Conservation (phyloP, 140 eudicot species). For the Cichorium intybus region DNA sequence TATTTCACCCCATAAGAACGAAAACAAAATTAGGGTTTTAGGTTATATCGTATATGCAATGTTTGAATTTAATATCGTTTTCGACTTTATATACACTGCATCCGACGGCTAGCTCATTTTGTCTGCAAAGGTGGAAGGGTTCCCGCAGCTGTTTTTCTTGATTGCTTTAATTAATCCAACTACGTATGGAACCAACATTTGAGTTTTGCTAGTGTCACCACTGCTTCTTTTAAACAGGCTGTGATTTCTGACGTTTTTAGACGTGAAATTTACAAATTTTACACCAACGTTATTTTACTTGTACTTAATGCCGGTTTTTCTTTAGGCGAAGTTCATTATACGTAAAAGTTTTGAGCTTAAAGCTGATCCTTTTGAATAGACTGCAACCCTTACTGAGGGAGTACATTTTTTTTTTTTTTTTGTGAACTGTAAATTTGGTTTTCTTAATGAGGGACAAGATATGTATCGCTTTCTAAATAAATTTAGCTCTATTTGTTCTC, state of each 20-base stretch:
- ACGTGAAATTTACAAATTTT: background rate
- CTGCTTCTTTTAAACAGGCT: background rate
- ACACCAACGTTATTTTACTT: background rate
- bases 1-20: background rate
- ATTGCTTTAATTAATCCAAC: slow-evolving; percentile 4
- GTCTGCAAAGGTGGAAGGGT: background rate
- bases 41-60: slow-evolving; percentile 1
- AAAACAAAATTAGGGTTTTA: slow-evolving; percentile 27
- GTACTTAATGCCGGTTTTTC: background rate
- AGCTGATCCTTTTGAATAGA: no score
- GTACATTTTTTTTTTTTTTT: no score
- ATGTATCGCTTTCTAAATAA: no score
- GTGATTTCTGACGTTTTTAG: background rate
- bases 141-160: background rate
- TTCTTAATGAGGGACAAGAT: no score
- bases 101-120: slow-evolving; percentile 2
- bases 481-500: no score
- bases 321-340: no score
- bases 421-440: no score
- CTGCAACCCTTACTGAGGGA: no score
- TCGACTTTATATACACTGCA: background rate
- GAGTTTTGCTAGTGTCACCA: background rate
- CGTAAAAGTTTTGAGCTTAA: no score
- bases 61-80: background rate
- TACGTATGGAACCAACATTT: background rate